Evolutionary conservation across 164 flowering plant genomes (phyloP), one percentile per base, ranked within the genome.

Genomic region (Amborella trichopoda): DNA sequence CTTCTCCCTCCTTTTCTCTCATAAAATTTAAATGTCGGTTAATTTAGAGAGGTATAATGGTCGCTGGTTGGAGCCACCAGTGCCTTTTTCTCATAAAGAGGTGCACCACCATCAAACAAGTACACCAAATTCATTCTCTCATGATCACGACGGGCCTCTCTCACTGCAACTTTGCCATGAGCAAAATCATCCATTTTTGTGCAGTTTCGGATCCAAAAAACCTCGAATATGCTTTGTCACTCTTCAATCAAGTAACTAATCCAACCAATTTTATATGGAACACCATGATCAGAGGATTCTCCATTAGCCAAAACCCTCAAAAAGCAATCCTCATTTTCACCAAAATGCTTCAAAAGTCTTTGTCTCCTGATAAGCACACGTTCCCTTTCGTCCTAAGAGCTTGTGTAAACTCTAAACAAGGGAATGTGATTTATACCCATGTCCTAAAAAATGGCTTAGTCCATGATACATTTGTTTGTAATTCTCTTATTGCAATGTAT

Each of bases 351-450:
- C 62, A 22, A 13, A 16, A 59, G 1, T 63, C 58, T 19, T 43
- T 59, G 40, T 6, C 20, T 40, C 70, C 70, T 5, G 49, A 53
- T 49, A 40, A 42, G 26, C 65, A 67, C 52, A 63, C 69, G 26
- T 66, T 63, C 48, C 68, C 71, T 40, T 47, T 55, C 22, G 68
- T 66, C 42, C 74, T 69, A 53, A 67, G 58, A 48, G 46, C 61
- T 34, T 44, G 49, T 22, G 48, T 53, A 23, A 49, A 52, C 37
- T 40, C 52, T 44, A 41, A 46, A 20, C 25, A n/a, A 0, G 32
- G 23, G 5, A 30, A 46, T 63, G 65, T 61, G 19, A 30, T 68
- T 40, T 62, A 60, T 51, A 58, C 62, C 27, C 61, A 67, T 6
- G 30, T 36, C 14, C 22, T 64, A 40, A 67, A 68, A 43, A 55